Evolutionary conservation across 192 early-diverging fungal species (phyloP).

Genomic region (Powellomyces hirtus): DNA sequence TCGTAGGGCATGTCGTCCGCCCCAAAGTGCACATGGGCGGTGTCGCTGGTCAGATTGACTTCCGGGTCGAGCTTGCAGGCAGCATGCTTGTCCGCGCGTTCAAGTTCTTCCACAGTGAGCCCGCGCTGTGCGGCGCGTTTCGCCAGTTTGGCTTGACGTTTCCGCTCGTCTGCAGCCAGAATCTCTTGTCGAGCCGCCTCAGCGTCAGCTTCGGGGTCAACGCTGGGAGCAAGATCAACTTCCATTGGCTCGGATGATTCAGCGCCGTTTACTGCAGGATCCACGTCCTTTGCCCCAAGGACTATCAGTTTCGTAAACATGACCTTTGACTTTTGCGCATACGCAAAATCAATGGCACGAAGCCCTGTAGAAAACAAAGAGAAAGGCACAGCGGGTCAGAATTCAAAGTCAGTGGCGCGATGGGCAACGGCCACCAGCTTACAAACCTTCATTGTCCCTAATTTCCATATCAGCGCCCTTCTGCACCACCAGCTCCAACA

Average conservation of each 20-base stretch:
- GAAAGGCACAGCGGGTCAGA: neutral
- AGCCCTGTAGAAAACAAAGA: neutral
- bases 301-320: slow-evolving; percentile 11
- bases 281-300: slow-evolving; percentile 15
- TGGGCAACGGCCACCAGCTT: too few species aligned
- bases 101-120: slow-evolving; percentile 15
- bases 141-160: neutral
- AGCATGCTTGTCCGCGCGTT: slow-evolving; percentile 10
- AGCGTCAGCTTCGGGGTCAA: slow-evolving; percentile 19
- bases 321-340: neutral
- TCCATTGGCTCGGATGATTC: neutral
- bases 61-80: neutral
- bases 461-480: slow-evolving; percentile 38
- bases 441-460: slow-evolving; percentile 19
- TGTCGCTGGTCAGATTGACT: neutral
- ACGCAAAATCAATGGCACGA: slow-evolving; percentile 33
- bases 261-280: neutral
- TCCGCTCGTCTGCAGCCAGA: slow-evolving; percentile 1
- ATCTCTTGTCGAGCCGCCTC: slow-evolving; percentile 26
- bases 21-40: slow-evolving; percentile 16
- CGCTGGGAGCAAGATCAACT: neutral
- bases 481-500: slow-evolving; percentile 37
- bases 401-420: too few species aligned
- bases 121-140: slow-evolving; percentile 8
- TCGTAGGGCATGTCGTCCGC: slow-evolving; percentile 36